Base-by-base conservation (phyloP, 805 yeast genomes). In the Pichia membranifaciens region DNA sequence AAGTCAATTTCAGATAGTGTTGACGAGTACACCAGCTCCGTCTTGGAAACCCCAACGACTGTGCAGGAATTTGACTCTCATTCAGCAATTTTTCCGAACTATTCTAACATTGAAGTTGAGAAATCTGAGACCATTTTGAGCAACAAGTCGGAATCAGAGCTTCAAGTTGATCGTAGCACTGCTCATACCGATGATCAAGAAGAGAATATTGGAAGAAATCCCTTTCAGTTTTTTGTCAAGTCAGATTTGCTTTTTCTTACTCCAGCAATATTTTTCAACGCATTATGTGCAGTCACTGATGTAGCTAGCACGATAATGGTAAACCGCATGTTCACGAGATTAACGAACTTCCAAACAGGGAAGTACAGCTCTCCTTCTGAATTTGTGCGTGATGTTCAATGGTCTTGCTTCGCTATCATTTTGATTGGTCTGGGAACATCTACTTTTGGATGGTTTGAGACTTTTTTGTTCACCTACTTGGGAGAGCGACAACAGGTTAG, bases 401-500 rank as follows among this genome's bases (percentile, higher is more conserved):
- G 58, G 53, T 44, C 52, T n/a, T 59, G 67, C 48, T 56, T 69
- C 68, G 36, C 66, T 37, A 57, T 80, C 10, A 55, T 74, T 37
- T 64, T 71, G 0, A 54, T 78, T 3, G 85, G 81, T 29, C 67
- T 69, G 1, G 78, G 73, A 0, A 60, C 73, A 12, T 58, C 74
- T 6, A 55, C 75, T 0, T 50, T 70, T 4, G 63, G 69, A 39
- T 81, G 88, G 82, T 38, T 72, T 0, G 78, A 83, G 3, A 71
- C 84, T 7, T 58, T 73, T 1, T 55, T 70, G 0, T 89, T 95
- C 86, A 75, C 81, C 74, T 55, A 66, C 7, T 67, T 84, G 39
- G 96, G 96, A 7, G 96, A 87, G 61, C 65, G 69, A 12, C 88
- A 84, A 52, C 87, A 81, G 41, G 54, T 67, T 9, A 66, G 82